These are phyloP conservation scores for Phycomyces blakesleeanus DNA, from an alignment of 192 early-diverging fungal genomes.

Conservation along the genomic window DNA sequence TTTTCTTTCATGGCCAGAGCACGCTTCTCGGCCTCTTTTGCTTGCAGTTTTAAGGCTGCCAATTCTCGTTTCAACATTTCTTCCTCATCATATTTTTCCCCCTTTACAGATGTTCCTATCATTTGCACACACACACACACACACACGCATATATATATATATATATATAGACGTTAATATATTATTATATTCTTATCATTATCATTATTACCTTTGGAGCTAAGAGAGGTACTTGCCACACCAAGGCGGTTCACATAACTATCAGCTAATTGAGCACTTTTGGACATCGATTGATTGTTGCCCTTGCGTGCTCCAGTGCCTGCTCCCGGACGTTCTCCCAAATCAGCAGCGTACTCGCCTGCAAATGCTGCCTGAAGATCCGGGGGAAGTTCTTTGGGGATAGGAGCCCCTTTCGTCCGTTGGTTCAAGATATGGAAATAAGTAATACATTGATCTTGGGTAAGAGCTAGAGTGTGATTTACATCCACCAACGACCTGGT, in stretches of 20 bases:
- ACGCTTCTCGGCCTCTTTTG: conserved; percentile 42
- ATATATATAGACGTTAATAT: no score
- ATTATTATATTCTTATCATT: no score
- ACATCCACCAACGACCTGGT: conserved; percentile 56
- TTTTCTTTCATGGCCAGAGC: conserved; percentile 22
- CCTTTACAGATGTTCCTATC: not conserved
- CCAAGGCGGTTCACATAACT: conserved; percentile 8
- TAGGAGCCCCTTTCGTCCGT: conserved; percentile 47
- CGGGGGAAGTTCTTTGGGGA: conserved; percentile 48
- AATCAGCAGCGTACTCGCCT: conserved; percentile 45
- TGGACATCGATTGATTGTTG: not conserved
- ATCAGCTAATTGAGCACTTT: not conserved
- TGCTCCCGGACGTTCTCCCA: conserved; percentile 28
- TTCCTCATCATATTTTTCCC: conserved; percentile 40
- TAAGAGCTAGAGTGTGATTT: conserved; percentile 47
- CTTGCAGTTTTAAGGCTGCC: conserved; percentile 40
- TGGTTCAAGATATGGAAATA: conserved; percentile 58
- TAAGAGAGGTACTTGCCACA: not conserved
- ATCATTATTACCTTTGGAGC: no score
- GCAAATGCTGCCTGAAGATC: conserved; percentile 51
- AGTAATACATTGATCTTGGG: conserved; percentile 52
- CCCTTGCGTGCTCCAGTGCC: no score
- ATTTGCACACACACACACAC: not conserved
- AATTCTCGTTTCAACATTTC: conserved; percentile 42
- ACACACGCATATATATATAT: no score